Evolutionary conservation across 2,329 filamentous ascomycete species (phyloP), one percentile per base, ranked within the genome.

Genomic region (Botrytis medusae): DNA sequence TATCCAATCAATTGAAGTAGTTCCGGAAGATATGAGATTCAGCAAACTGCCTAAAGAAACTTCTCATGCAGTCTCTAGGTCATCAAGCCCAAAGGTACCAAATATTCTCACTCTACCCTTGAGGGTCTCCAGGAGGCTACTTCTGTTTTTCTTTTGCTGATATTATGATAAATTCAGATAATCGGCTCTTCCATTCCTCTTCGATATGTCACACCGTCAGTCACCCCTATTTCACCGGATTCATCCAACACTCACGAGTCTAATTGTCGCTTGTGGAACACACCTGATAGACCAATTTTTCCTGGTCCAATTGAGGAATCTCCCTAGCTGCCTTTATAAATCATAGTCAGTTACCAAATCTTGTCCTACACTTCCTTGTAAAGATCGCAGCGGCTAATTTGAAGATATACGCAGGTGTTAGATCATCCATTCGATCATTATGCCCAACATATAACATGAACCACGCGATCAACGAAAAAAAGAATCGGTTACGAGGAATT

Each of bases 241-340:
- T 25, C 37, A n/a, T 6, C 25, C 8, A 42, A 62, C 22, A 62
- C 60, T 1, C 42, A 42, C 12, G 25, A 62, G 16, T n/a, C 7
- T 5, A 29, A 62, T 42, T 1, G 4, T 8, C 14, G 14, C 6
- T 18, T 42, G 16, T 62, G 37, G 25, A 14, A 25, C 16, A 18
- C 14, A 29, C 25, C 20, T 18, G 25, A n/a, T n/a, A 62, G 16
- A 40, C 22, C 37, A n/a, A 25, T 62, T 9, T n/a, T 42, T 20
- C 22, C 34, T 37, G 59, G 37, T 8, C 25, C 37, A 9, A 25
- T 5, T 16, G 12, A 37, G 22, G 60, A 16, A 42, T 62, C 60
- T n/a, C 2, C 37, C 20, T 42, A 42, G 37, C 2, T 8, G 5
- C 0, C 3, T 25, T 20, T 8, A 25, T 2, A n/a, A 1, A n/a